Evolutionary conservation across 2,329 filamentous ascomycete species (phyloP).

Genomic region (Coniochaeta sp.): DNA sequence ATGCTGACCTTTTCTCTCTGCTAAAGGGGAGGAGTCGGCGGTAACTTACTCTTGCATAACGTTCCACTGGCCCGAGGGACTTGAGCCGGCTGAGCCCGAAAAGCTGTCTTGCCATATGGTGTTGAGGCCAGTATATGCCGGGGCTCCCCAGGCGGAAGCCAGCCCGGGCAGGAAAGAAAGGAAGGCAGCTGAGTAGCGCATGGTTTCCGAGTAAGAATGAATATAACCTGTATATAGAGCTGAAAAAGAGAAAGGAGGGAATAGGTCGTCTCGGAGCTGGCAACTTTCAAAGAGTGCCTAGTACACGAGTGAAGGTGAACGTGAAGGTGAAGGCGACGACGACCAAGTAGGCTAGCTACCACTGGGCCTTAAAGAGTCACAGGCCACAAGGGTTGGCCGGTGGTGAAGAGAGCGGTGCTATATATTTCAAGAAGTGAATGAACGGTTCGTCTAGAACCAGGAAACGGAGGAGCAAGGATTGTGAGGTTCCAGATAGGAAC

Average conservation of each 20-base stretch:
- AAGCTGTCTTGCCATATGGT: constrained; percentile 38
- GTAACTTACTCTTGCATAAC: constrained; percentile 21
- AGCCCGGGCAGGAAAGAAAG: constrained; percentile 19
- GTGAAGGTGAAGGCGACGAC: neutral
- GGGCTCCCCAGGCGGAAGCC: constrained; percentile 27
- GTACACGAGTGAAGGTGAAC: neutral
- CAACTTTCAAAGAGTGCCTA: too few species aligned
- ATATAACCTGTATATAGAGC: neutral
- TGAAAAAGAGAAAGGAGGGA: neutral
- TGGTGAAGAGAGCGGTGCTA: neutral
- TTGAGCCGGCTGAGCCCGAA: constrained; percentile 23
- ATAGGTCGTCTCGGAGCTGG: neutral
- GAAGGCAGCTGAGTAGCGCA: constrained; percentile 13
- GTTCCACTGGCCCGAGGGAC: constrained; percentile 32
- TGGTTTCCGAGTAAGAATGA: neutral
- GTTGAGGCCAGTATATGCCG: constrained; percentile 29
- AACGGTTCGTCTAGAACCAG: constrained; percentile 2
- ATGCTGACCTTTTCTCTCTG: too few species aligned
- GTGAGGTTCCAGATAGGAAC: neutral
- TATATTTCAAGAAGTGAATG: neutral
- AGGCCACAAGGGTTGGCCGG: neutral
- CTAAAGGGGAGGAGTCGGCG: too few species aligned
- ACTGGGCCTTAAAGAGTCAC: neutral
- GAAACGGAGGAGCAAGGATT: neutral
- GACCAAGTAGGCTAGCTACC: neutral